These are phyloP conservation scores for Tothia fuscella DNA, from an alignment of 2,329 filamentous ascomycete genomes.

Conservation along the genomic window DNA sequence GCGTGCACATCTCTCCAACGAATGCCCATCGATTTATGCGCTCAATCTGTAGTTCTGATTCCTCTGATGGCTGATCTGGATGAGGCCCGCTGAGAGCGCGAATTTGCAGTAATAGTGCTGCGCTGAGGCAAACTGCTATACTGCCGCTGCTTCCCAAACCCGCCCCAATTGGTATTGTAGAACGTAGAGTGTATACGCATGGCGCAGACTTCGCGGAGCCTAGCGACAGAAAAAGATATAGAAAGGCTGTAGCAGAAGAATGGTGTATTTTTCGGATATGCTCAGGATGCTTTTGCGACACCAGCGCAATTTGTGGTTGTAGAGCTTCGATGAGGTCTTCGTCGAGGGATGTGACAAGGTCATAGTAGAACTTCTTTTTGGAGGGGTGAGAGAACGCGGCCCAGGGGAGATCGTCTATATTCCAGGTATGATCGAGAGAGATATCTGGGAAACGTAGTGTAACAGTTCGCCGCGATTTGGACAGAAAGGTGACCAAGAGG, in stretches of 20 bases:
- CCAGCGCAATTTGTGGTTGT: constrained; percentile 60
- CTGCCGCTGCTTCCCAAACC: constrained; percentile 91
- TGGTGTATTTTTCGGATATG: constrained; percentile 74
- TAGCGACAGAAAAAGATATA: constrained; percentile 86
- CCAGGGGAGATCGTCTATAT: constrained; percentile 89
- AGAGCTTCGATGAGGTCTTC: constrained; percentile 69
- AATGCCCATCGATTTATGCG: constrained; percentile 97
- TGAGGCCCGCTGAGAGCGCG: constrained; percentile 82
- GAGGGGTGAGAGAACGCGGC: constrained; percentile 60
- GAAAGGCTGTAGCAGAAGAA: constrained; percentile 69
- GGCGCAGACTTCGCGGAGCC: constrained; percentile 67
- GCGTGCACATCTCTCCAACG: constrained; percentile 92
- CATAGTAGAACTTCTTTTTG: constrained; percentile 94
- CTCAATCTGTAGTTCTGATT: constrained; percentile 83
- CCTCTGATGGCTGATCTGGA: constrained; percentile 75
- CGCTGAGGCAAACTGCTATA: constrained; percentile 76
- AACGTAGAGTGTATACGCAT: constrained; percentile 81
- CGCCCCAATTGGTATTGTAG: constrained; percentile 84
- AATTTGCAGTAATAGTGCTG: constrained; percentile 76
- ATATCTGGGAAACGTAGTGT: constrained; percentile 87
- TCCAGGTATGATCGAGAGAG: constrained; percentile 79
- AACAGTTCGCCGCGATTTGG: constrained; percentile 81
- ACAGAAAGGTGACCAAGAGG: constrained; percentile 85
- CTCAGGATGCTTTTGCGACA: constrained; percentile 56
- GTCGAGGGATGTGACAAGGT: constrained; percentile 67